These are phyloP conservation scores for Solidago caesia DNA, from an alignment of 129 eudicot genomes.

Conservation along the genomic window DNA sequence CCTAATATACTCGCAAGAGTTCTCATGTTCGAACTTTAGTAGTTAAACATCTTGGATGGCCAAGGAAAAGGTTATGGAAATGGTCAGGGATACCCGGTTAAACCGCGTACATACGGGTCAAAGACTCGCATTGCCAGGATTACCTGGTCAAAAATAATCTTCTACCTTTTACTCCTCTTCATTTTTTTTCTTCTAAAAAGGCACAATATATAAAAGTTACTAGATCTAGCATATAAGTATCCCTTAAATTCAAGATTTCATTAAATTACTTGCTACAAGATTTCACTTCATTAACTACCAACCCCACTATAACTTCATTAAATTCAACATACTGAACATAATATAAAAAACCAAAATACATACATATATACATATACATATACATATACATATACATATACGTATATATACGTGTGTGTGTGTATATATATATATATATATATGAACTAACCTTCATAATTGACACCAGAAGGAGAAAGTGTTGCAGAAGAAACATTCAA, in stretches of 20 bases:
- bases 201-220: conserved; percentile 4
- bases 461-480: conserved; percentile 97
- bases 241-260: too few relatives aligned
- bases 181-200: not conserved
- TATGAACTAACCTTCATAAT: conserved; percentile 75
- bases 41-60: too few relatives aligned
- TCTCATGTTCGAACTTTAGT: too few relatives aligned
- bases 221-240: conserved; percentile 21
- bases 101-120: too few relatives aligned
- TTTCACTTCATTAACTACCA: not conserved
- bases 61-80: too few relatives aligned
- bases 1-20: too few relatives aligned
- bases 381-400: not conserved
- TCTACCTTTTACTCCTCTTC: not conserved
- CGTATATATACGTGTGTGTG: not conserved
- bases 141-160: too few relatives aligned
- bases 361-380: not conserved
- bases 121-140: too few relatives aligned
- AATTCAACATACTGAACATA: not conserved
- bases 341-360: not conserved
- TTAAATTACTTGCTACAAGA: conserved; percentile 1
- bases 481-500: conserved; percentile 62
- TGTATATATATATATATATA: not conserved
- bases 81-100: too few relatives aligned
- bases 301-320: conserved; percentile 5